Conservation (phyloP, 441 rosid species). For the Brassica hybrid region DNA sequence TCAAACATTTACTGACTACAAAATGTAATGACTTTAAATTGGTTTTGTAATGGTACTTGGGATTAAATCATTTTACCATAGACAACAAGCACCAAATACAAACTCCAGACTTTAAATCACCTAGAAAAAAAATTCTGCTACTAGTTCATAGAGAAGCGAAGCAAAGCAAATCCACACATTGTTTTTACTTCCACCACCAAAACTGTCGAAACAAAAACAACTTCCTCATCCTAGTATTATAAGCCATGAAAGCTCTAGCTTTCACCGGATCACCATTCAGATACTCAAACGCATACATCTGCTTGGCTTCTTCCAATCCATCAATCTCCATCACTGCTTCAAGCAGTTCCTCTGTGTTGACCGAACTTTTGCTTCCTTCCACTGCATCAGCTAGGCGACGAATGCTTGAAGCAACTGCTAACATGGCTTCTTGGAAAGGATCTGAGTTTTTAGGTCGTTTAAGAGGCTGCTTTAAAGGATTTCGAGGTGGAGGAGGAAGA, state of each 20-base stretch:
- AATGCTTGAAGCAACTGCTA: conserved; percentile 73
- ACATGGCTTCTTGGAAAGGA: conserved; percentile 73
- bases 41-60: background rate
- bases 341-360: conserved; percentile 66
- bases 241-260: conserved; percentile 90
- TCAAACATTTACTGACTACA: too few relatives aligned
- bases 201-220: conserved; percentile 75
- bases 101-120: conserved; percentile 10
- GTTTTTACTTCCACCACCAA: conserved; percentile 88
- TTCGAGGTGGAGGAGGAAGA: conserved; percentile 60
- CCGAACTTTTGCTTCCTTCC: conserved; percentile 58
- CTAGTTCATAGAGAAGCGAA: background rate
- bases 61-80: background rate
- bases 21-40: too few relatives aligned
- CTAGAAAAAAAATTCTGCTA: background rate
- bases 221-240: conserved; percentile 76
- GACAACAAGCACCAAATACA: conserved; percentile 14
- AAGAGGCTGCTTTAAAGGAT: conserved; percentile 59
- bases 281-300: conserved; percentile 92
- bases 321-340: conserved; percentile 85
- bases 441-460: conserved; percentile 65
- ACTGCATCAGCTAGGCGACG: conserved; percentile 74
- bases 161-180: conserved; percentile 3
- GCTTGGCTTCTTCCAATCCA: conserved; percentile 82
- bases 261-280: conserved; percentile 82